Evolutionary conservation across 2,329 filamentous ascomycete genomes (phyloP).

Genomic region (Apiospora koreana): DNA sequence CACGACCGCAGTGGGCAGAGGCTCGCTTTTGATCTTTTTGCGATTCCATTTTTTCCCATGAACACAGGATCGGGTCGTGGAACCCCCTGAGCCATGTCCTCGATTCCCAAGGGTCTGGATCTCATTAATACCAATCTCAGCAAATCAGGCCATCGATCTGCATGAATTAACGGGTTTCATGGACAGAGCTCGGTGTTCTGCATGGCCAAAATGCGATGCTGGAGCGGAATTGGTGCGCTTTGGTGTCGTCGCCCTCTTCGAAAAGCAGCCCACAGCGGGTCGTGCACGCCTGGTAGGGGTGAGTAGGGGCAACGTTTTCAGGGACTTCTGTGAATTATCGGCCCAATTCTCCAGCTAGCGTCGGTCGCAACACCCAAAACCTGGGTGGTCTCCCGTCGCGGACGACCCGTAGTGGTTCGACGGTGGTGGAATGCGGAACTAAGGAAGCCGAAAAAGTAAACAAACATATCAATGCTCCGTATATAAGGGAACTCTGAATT

Average conservation of each 20-base stretch:
- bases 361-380: not conserved
- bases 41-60: not conserved
- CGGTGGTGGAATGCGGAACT: not conserved
- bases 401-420: not conserved
- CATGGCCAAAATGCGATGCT: not conserved
- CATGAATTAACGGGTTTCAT: not conserved
- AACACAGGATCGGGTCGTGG: not conserved
- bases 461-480: not conserved
- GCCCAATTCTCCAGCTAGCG: not conserved
- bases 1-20: not conserved
- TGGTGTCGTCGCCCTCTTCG: not conserved
- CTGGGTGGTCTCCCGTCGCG: not conserved
- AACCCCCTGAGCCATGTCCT: not conserved
- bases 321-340: not conserved
- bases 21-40: constrained; percentile 2
- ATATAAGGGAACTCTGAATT: not conserved
- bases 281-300: not conserved
- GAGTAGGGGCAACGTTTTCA: not conserved
- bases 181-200: not conserved
- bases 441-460: not conserved
- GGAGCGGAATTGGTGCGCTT: not conserved
- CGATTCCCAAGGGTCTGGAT: not conserved
- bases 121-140: not conserved
- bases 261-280: not conserved
- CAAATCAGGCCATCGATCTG: constrained; percentile 5